Evolutionary conservation across 805 yeast species (phyloP).

Genomic region (Pichia californica): DNA sequence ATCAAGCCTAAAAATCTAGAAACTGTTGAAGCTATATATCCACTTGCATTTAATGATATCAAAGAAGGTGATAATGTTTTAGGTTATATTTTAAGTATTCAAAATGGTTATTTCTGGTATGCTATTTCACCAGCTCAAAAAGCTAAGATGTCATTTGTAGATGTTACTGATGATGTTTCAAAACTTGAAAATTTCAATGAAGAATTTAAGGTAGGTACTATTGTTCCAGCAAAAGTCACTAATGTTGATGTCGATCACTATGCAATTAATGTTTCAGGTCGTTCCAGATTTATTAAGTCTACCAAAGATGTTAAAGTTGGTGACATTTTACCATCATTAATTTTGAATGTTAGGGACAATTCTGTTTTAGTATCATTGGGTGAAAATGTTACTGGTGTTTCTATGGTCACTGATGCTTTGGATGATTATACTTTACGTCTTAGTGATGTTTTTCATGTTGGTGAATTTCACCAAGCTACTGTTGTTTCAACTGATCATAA

Average conservation of each 20-base stretch:
- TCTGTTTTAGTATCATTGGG: constrained; percentile 67
- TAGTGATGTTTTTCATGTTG: constrained; percentile 41
- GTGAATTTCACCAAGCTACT: constrained; percentile 53
- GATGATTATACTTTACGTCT: constrained; percentile 55
- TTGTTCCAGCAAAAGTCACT: constrained; percentile 51
- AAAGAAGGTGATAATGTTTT: constrained; percentile 43
- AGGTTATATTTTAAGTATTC: constrained; percentile 61
- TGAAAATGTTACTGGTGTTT: constrained; percentile 51
- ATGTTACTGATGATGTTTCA: constrained; percentile 50
- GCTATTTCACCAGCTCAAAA: constrained; percentile 60
- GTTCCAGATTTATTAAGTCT: constrained; percentile 35
- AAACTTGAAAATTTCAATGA: constrained; percentile 43
- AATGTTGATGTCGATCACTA: constrained; percentile 49
- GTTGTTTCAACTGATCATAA: constrained; percentile 47
- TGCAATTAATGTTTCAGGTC: constrained; percentile 31
- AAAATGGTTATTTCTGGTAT: constrained; percentile 59
- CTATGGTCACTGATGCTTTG: constrained; percentile 72
- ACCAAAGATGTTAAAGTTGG: constrained; percentile 50
- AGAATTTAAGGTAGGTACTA: constrained; percentile 67
- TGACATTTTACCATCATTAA: constrained; percentile 51
- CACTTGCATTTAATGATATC: constrained; percentile 31
- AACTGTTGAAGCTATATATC: constrained; percentile 38
- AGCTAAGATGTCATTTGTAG: constrained; percentile 62
- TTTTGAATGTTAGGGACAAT: constrained; percentile 51
- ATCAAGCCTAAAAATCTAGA: constrained; percentile 5